Evolutionary conservation across 345 rosid genomes (phyloP).

Genomic region (Dipteronia dyeriana): DNA sequence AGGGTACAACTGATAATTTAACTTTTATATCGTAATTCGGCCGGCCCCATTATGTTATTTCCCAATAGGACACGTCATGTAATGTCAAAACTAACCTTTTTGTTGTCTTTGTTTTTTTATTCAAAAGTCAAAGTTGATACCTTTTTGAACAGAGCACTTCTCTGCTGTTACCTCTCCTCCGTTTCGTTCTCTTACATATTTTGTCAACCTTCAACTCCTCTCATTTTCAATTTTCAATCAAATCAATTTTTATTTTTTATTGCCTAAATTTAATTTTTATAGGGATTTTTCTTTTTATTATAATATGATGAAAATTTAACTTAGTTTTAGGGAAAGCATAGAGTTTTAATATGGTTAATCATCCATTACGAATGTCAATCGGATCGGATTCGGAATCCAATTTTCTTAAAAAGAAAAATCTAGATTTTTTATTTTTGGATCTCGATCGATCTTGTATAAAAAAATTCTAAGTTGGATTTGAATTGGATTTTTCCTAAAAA

Average conservation of each 20-base stretch:
- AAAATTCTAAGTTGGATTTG: too few species aligned
- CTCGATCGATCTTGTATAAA: too few species aligned
- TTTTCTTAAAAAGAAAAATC: too few species aligned
- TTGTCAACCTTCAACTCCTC: neutral
- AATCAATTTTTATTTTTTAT: neutral
- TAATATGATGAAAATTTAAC: too few species aligned
- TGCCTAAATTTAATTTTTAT: neutral
- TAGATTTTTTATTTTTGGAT: too few species aligned
- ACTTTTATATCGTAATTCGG: neutral
- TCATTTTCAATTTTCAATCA: neutral
- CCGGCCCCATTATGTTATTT: neutral
- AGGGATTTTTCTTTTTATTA: too few species aligned
- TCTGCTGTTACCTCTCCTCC: neutral
- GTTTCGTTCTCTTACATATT: neutral
- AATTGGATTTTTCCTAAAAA: too few species aligned
- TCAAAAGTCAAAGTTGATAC: constrained; percentile 13
- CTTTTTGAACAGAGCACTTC: constrained; percentile 11
- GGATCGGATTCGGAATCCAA: too few species aligned
- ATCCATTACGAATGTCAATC: too few species aligned
- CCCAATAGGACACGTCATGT: neutral
- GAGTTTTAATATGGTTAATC: too few species aligned
- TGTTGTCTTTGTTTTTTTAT: neutral
- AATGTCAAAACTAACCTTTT: constrained; percentile 11
- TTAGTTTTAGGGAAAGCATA: too few species aligned
- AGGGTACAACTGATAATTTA: neutral